A percentile compares a stretch with the other conserved stretches of the same genome.
Evolutionary conservation across 192 early-diverging fungal species (phyloP).

Genomic region (Podila epigama): DNA sequence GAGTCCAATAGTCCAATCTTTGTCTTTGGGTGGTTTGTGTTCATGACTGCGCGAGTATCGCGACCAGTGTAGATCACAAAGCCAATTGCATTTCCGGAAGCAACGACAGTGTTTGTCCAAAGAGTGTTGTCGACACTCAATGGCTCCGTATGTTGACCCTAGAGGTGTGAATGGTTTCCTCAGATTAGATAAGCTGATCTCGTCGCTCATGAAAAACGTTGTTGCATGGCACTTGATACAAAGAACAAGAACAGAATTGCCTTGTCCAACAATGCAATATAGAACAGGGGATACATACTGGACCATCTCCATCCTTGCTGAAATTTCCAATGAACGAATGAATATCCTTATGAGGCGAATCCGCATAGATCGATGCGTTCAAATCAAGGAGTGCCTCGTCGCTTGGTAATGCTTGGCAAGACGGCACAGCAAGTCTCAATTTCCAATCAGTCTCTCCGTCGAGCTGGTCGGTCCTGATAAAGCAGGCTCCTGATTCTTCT

Average conservation of each 20-base stretch:
- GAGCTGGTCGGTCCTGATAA: slow-evolving; percentile 96
- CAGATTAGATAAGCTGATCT: background rate
- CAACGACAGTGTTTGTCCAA: slow-evolving; percentile 95
- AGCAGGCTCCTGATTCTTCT: slow-evolving; percentile 85
- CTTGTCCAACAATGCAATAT: background rate
- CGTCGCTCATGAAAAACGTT: background rate
- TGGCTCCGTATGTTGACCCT: slow-evolving; percentile 64
- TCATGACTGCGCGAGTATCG: slow-evolving; percentile 96
- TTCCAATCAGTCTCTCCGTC: slow-evolving; percentile 99
- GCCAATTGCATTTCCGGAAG: slow-evolving; percentile 87
- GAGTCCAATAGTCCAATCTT: slow-evolving; percentile 91
- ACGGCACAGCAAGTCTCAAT: slow-evolving; percentile 84
- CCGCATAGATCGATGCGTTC: slow-evolving; percentile 82
- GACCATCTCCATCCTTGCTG: slow-evolving; percentile 42
- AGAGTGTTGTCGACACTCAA: slow-evolving; percentile 90
- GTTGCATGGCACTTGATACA: no score
- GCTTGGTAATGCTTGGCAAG: slow-evolving; percentile 73
- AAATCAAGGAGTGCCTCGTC: slow-evolving; percentile 67
- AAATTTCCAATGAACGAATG: slow-evolving; percentile 89
- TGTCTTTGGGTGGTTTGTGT: slow-evolving; percentile 89
- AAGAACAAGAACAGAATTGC: no score
- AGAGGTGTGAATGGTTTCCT: background rate
- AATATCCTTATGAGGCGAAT: slow-evolving; percentile 93
- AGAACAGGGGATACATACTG: slow-evolving; percentile 13
- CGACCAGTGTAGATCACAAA: slow-evolving; percentile 91